Evolutionary conservation across 2,329 filamentous ascomycete species (phyloP).

Genomic region (Beauveria sp.): DNA sequence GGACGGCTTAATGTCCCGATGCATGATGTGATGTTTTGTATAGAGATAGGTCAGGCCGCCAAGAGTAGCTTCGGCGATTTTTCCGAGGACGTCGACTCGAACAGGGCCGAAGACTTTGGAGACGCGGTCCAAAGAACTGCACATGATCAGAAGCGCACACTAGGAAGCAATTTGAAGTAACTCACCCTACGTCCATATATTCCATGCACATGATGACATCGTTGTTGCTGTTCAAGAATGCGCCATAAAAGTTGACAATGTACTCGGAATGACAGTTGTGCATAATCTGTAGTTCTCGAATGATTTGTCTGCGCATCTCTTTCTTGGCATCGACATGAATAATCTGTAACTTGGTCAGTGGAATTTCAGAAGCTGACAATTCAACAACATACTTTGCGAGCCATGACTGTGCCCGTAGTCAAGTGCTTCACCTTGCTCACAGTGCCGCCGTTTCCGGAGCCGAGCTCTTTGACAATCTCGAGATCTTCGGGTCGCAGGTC

Average conservation of each 20-base stretch:
- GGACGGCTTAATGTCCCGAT: slow-evolving; percentile 96
- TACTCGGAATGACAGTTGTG: slow-evolving; percentile 95
- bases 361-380: slow-evolving; percentile 4
- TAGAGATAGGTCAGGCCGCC: slow-evolving; percentile 94
- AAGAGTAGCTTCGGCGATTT: slow-evolving; percentile 93
- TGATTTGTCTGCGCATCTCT: slow-evolving; percentile 92
- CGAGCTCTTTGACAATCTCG: slow-evolving; percentile 87
- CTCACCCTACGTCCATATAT: slow-evolving; percentile 98
- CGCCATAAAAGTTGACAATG: slow-evolving; percentile 96
- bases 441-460: slow-evolving; percentile 92
- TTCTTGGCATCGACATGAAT: slow-evolving; percentile 98
- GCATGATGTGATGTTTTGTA: slow-evolving; percentile 94
- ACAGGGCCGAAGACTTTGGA: slow-evolving; percentile 93
- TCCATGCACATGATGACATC: slow-evolving; percentile 99
- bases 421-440: slow-evolving; percentile 97
- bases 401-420: slow-evolving; percentile 93
- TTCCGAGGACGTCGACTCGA: slow-evolving; percentile 90
- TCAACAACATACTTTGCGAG: slow-evolving; percentile 66
- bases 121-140: slow-evolving; percentile 85
- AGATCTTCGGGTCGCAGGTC: slow-evolving; percentile 88
- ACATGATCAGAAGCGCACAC: not conserved
- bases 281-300: slow-evolving; percentile 96
- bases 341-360: slow-evolving; percentile 48
- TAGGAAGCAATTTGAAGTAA: slow-evolving; percentile 13
- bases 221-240: slow-evolving; percentile 91